Conservation (phyloP, 176 grass and related monocot genomes). For the Ampelocalamus luodianensis region DNA sequence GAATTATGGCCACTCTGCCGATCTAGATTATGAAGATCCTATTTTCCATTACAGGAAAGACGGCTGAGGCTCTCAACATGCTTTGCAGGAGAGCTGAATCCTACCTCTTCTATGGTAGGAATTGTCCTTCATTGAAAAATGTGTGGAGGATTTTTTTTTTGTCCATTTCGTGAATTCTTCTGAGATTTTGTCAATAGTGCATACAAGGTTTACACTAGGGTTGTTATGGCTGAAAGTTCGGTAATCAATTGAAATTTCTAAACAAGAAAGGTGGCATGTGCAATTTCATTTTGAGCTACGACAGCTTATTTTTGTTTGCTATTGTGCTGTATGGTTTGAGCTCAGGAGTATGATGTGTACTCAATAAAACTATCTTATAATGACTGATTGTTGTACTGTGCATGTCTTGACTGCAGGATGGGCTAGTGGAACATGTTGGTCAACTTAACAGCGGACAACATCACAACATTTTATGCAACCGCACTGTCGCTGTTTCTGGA, state of each 20-base stretch:
- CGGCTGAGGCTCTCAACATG: conserved; percentile 34
- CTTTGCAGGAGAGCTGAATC: conserved; percentile 1
- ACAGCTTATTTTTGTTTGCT: neutral
- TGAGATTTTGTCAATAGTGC: neutral
- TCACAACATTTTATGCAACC: neutral
- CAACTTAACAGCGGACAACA: neutral
- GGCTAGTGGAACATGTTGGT: conserved; percentile 39
- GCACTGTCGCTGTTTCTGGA: neutral
- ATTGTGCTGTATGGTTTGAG: conserved; percentile 1
- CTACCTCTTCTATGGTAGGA: neutral
- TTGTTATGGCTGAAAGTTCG: neutral
- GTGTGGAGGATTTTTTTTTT: neutral
- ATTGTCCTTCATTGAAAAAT: neutral
- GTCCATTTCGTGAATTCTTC: conserved; percentile 5
- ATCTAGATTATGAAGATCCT: conserved; percentile 29
- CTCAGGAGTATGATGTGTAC: neutral
- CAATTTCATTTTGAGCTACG: neutral
- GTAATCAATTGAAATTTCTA: conserved; percentile 5
- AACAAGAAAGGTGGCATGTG: neutral
- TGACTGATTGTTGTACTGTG: conserved; percentile 5
- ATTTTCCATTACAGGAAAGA: conserved; percentile 36
- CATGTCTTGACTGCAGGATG: conserved; percentile 44
- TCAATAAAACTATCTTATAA: neutral
- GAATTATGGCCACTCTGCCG: neutral
- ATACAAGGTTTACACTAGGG: neutral